These are phyloP conservation scores for Linnemannia zychae DNA, from an alignment of 192 early-diverging fungal genomes.

Conservation along the genomic window DNA sequence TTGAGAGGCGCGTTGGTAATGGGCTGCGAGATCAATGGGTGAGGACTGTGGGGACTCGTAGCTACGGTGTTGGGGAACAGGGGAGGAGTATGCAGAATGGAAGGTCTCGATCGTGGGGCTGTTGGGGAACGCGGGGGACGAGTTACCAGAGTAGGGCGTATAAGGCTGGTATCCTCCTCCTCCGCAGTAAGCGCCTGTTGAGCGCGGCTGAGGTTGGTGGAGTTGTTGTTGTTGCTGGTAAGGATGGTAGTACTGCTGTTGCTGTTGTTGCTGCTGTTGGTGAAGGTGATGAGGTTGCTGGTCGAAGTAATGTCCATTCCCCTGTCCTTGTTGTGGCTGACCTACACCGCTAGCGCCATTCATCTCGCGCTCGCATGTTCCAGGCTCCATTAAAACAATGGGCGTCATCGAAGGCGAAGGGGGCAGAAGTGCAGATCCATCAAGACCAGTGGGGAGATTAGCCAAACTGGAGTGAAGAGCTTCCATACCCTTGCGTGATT, in stretches of 20 bases:
- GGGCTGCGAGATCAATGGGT: not conserved
- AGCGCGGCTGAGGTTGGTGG: not conserved
- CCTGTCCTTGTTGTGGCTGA: not conserved
- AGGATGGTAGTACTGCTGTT: not conserved
- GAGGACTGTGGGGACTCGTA: constrained; percentile 8
- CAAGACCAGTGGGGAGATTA: not conserved
- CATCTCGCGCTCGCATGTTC: not conserved
- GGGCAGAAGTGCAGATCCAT: not conserved
- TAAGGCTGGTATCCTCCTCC: not conserved
- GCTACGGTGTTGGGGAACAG: constrained; percentile 2
- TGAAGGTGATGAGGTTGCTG: not conserved
- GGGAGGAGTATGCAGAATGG: constrained; percentile 13
- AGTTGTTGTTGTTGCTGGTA: not conserved
- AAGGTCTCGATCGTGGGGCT: constrained; percentile 14
- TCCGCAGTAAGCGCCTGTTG: not conserved
- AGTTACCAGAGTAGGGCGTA: not conserved
- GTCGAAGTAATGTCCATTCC: constrained; percentile 4
- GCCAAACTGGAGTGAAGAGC: not conserved
- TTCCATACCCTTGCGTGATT: not conserved
- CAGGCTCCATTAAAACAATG: not conserved
- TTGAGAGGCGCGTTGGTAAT: not conserved
- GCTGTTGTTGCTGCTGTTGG: not conserved
- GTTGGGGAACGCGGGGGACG: not conserved
- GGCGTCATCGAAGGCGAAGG: constrained; percentile 15
- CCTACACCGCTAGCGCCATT: not conserved